Evolutionary conservation across 208 protist species (phyloP).

Genomic region (Tritrichomonas musculus): DNA sequence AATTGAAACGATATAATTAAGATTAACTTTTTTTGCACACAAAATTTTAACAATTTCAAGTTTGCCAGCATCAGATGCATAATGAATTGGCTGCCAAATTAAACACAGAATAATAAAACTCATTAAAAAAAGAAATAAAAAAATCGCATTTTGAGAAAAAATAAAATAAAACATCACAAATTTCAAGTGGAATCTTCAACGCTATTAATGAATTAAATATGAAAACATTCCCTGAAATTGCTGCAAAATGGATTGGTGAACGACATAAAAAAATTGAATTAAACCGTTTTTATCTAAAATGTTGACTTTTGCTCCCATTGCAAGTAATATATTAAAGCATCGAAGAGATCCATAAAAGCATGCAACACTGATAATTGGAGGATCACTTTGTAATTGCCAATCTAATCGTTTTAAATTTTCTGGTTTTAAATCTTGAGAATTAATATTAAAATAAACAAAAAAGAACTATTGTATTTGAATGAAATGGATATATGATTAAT

Average conservation of each 20-base stretch:
- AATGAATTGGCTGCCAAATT: not conserved
- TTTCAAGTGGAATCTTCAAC: not conserved
- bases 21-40: not conserved
- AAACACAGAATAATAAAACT: not conserved
- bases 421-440: too few relatives aligned
- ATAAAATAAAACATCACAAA: not conserved
- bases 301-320: not conserved
- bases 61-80: not conserved
- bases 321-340: constrained; percentile 7
- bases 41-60: not conserved
- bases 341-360: not conserved
- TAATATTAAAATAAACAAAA: too few relatives aligned
- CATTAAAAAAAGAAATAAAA: too few relatives aligned
- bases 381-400: not conserved
- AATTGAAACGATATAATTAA: not conserved
- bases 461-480: too few relatives aligned
- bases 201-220: not conserved
- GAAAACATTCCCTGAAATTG: not conserved
- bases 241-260: not conserved
- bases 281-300: not conserved
- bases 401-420: not conserved
- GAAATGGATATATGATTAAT: too few relatives aligned
- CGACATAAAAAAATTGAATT: not conserved
- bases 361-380: not conserved
- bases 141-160: not conserved